Evolutionary conservation across 768 basidiomycete genomes (phyloP).

Genomic region (Agrocybe praecox): DNA sequence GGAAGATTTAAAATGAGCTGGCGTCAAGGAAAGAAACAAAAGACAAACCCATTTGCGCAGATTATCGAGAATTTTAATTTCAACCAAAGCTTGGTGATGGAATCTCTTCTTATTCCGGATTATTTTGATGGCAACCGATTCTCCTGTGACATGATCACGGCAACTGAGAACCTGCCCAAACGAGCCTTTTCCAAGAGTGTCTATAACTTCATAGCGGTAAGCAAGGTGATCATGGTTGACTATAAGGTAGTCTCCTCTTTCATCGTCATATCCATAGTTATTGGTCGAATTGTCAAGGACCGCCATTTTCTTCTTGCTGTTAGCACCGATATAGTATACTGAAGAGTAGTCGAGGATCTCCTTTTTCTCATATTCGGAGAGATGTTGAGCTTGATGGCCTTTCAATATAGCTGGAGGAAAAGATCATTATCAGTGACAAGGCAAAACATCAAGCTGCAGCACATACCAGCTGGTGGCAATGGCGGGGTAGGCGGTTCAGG

Average conservation of each 20-base stretch:
- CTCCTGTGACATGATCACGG: slow-evolving; percentile 92
- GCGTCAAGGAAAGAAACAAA: neutral
- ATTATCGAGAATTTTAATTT: slow-evolving; percentile 97
- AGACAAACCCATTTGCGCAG: slow-evolving; percentile 91
- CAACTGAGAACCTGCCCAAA: slow-evolving; percentile 97
- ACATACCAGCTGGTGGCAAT: slow-evolving; percentile 69
- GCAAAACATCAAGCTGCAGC: neutral
- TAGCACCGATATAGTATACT: slow-evolving; percentile 81
- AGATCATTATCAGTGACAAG: slow-evolving; percentile 9
- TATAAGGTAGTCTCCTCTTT: slow-evolving; percentile 94
- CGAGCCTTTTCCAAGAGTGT: slow-evolving; percentile 94
- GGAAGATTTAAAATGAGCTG: slow-evolving; percentile 1
- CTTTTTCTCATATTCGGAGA: slow-evolving; percentile 88
- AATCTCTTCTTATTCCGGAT: slow-evolving; percentile 99
- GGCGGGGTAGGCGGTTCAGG: slow-evolving; percentile 73
- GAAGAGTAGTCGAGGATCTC: slow-evolving; percentile 88
- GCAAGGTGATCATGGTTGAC: slow-evolving; percentile 91
- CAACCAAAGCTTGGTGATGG: slow-evolving; percentile 97
- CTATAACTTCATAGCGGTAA: slow-evolving; percentile 94
- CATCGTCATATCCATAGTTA: slow-evolving; percentile 97
- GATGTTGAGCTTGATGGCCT: slow-evolving; percentile 63
- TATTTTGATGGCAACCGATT: slow-evolving; percentile 98
- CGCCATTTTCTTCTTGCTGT: slow-evolving; percentile 84
- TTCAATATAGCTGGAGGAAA: slow-evolving; percentile 59
- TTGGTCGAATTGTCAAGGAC: slow-evolving; percentile 71